Evolutionary conservation across 2,329 filamentous ascomycete species (phyloP).

Genomic region (Pseudophaeomoniella oleicola): DNA sequence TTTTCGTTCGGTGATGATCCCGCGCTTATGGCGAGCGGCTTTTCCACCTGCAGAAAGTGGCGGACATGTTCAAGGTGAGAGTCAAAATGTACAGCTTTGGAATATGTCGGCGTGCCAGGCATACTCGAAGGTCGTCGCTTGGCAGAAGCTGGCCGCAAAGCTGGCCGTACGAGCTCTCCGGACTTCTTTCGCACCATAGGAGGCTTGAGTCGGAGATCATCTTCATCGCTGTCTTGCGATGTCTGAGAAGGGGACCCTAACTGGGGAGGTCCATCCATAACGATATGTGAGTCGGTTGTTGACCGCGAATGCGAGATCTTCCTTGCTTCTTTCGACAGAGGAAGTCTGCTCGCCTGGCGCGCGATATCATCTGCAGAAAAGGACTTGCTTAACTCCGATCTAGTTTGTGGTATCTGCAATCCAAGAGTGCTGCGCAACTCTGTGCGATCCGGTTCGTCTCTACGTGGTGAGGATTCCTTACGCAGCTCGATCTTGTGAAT

Average conservation of each 20-base stretch:
- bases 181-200: constrained; percentile 96
- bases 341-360: constrained; percentile 11
- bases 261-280: constrained; percentile 25
- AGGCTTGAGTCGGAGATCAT: constrained; percentile 54
- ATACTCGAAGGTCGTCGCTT: constrained; percentile 80
- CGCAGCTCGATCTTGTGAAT: constrained; percentile 64
- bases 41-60: constrained; percentile 87
- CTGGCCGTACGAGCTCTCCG: constrained; percentile 86
- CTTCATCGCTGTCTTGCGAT: constrained; percentile 21
- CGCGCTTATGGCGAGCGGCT: constrained; percentile 89
- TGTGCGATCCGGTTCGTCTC: constrained; percentile 13
- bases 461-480: constrained; percentile 42
- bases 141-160: constrained; percentile 61
- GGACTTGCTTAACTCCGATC: constrained; percentile 36
- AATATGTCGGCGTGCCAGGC: constrained; percentile 91
- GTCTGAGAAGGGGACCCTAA: constrained; percentile 26
- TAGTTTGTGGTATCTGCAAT: constrained; percentile 11
- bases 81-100: constrained; percentile 97
- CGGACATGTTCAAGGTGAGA: constrained; percentile 90
- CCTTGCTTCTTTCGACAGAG: constrained; percentile 39
- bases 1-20: constrained; percentile 80
- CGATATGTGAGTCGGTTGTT: constrained; percentile 39
- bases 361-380: neutral
- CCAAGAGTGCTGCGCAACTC: constrained; percentile 6
- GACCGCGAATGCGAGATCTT: constrained; percentile 49